These are phyloP conservation scores for Pseudogymnoascus pannorum DNA, from an alignment of 2,329 filamentous ascomycete genomes.

Conservation along the genomic window DNA sequence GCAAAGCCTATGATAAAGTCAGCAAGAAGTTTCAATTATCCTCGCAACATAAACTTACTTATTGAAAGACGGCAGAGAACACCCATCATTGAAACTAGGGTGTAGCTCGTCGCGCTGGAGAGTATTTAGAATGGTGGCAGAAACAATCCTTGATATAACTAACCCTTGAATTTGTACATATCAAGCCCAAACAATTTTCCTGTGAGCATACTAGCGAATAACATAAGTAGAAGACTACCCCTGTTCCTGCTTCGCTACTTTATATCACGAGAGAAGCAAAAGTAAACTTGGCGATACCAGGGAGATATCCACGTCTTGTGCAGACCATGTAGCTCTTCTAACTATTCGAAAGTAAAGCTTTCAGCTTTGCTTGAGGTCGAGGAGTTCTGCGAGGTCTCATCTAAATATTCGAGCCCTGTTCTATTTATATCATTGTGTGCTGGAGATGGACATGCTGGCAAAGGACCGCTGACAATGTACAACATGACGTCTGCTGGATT, in stretches of 20 bases:
- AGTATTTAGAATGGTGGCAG: background rate
- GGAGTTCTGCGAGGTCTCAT: background rate
- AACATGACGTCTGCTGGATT: conserved; percentile 53
- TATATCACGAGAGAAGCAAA: background rate
- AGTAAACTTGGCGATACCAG: background rate
- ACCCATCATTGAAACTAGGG: background rate
- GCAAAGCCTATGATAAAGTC: background rate
- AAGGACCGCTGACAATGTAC: conserved; percentile 41
- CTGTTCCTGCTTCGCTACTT: background rate
- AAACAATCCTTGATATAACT: background rate
- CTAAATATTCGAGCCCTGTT: background rate
- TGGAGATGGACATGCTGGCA: background rate
- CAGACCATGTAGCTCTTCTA: background rate
- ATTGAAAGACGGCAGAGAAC: background rate
- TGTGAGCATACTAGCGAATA: background rate
- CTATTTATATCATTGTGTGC: background rate
- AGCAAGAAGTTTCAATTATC: background rate
- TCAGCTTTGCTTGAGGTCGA: background rate
- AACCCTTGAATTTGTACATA: background rate
- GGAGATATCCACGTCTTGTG: background rate
- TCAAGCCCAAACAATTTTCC: background rate
- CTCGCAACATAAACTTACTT: background rate
- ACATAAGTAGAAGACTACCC: background rate
- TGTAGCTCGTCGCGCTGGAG: background rate
- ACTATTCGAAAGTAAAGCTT: background rate